Evolutionary conservation across 2,329 filamentous ascomycete genomes (phyloP).

Genomic region (Botrytis sinoallii): DNA sequence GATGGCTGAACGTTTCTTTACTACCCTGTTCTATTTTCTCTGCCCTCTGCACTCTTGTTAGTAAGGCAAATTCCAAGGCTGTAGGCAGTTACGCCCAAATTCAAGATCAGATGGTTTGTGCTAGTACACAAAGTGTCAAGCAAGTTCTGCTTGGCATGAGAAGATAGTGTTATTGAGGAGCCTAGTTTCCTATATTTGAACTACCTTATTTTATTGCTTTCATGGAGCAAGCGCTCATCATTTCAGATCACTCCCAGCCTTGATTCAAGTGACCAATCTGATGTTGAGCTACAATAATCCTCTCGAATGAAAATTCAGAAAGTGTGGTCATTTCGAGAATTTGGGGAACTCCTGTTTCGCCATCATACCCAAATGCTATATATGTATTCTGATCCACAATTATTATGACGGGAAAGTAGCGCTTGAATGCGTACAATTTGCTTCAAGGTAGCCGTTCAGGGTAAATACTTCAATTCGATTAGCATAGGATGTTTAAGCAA

Average conservation of each 20-base stretch:
- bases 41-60: background rate
- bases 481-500: background rate
- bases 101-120: background rate
- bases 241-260: background rate
- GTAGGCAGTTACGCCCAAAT: background rate
- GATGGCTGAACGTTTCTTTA: fast-evolving
- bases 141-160: background rate
- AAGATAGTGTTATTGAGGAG: background rate
- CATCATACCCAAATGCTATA: background rate
- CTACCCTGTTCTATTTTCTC: background rate
- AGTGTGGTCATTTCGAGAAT: background rate
- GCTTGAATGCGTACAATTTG: background rate
- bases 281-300: background rate
- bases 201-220: background rate
- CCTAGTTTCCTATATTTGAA: background rate
- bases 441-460: background rate
- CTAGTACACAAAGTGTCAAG: background rate
- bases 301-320: background rate
- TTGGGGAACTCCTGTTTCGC: background rate
- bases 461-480: background rate
- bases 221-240: too few species aligned
- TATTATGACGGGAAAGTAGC: background rate
- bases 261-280: background rate
- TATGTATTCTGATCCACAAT: background rate
- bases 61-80: background rate